Evolutionary conservation across 305 asterid genomes (phyloP), one percentile per base, ranked within the genome.

Genomic region (Rubia peregrina): DNA sequence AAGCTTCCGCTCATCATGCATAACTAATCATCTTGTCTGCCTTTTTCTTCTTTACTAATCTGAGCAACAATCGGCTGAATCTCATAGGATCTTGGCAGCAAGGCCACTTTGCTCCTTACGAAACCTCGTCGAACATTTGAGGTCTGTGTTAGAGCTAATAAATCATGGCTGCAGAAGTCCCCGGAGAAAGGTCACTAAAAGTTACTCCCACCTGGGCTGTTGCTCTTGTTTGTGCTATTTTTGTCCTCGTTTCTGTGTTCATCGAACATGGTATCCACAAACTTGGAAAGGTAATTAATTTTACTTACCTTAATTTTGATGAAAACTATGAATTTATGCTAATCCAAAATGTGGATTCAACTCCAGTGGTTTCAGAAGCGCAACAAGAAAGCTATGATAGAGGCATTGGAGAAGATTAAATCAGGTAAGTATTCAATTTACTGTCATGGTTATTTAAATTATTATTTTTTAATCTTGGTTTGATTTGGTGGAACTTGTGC

Each of bases 171-270:
- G 91, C 83, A 65, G 86, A 71, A 33, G 77, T 77, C 8, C 62
- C 86, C 14, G 80, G 77, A 59, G 88, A 80, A 2, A 73, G 86
- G 33, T 72, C 95, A 22, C 84, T 89, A 33, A 81, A 89, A 64
- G 86, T 84, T 68, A 89, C 95, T 61, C 83, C 95, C 4, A 87
- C 95, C 1, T 89, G 95, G 95, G 87, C 92, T 17, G 86, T 89
- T 46, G 95, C 95, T 30, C 72, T 78, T 33, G 92, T 89, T 38
- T 85, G 87, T 53, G 86, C 90, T 1, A 79, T 84, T 10, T 84
- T 89, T 69, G 78, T 87, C 22, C 30, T 83, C 75, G 78, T 87
- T 10, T 89, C 95, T 30, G 55, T 89, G 44, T 51, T 74, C 22
- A 78, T 89, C 33, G 95, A 89, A 75, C 92, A 85, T 55, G 89